phyloP scores from a whole-genome alignment of 148 eudicot species.

The Vaccinium corymbosum region DNA sequence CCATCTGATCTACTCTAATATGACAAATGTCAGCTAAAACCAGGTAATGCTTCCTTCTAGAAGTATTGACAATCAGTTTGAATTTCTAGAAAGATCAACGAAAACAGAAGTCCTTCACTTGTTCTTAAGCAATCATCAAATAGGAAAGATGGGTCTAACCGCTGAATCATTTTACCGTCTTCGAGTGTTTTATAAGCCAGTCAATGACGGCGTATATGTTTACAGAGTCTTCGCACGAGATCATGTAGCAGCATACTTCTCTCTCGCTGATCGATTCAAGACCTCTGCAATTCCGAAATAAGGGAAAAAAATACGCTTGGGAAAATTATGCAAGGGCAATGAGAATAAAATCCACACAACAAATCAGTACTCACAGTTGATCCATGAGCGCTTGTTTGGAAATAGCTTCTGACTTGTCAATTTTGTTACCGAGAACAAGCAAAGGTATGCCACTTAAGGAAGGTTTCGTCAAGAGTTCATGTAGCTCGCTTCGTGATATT shows the following conservation, averaged over 20 bases:
- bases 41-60: neutral
- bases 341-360: neutral
- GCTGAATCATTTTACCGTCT: constrained; percentile 46
- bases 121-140: neutral
- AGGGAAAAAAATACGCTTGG: neutral
- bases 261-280: too few species aligned
- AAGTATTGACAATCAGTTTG: neutral
- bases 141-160: constrained; percentile 7
- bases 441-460: constrained; percentile 71
- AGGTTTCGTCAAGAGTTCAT: constrained; percentile 73
- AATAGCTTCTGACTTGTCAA: constrained; percentile 86
- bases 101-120: neutral
- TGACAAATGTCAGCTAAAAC: neutral
- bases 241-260: too few species aligned
- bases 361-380: constrained; percentile 51
- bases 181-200: too few species aligned
- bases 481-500: constrained; percentile 47
- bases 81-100: neutral
- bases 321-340: neutral
- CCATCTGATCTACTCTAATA: neutral
- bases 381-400: constrained; percentile 64
- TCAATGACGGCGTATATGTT: too few species aligned
- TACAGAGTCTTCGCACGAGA: too few species aligned
- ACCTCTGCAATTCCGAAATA: too few species aligned
- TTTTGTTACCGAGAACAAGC: constrained; percentile 71